Conservation (phyloP, 2,329 filamentous ascomycete species). For the Exophiala lecanii-corni region DNA sequence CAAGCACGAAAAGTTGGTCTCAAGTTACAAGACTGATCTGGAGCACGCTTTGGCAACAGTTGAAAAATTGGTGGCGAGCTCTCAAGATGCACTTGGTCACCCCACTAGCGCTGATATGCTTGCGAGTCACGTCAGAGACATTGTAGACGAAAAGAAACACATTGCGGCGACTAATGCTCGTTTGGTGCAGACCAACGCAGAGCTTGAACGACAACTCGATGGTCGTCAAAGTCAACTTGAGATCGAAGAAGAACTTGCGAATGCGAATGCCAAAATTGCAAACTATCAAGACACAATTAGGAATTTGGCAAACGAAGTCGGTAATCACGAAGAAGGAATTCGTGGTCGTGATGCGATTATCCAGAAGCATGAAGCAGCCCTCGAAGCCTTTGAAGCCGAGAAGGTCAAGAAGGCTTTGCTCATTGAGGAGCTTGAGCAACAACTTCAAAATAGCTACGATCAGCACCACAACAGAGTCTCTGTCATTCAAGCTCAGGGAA, state of each 20-base stretch:
- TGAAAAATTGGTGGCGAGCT: constrained; percentile 19
- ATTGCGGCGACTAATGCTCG: constrained; percentile 20
- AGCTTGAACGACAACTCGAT: constrained; percentile 25
- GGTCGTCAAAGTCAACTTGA: constrained; percentile 22
- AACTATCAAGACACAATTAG: constrained; percentile 51
- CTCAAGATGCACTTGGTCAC: constrained; percentile 25
- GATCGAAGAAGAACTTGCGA: constrained; percentile 33
- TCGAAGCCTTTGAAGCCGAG: constrained; percentile 52
- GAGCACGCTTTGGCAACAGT: constrained; percentile 45
- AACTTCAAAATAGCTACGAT: constrained; percentile 91
- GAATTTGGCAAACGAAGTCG: constrained; percentile 49
- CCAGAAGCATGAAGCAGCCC: constrained; percentile 42
- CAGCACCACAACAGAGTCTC: constrained; percentile 91
- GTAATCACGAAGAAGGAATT: constrained; percentile 43
- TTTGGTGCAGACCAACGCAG: constrained; percentile 22
- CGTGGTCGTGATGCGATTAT: constrained; percentile 41
- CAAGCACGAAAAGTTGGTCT: constrained; percentile 54
- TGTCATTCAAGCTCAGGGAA: constrained; percentile 69
- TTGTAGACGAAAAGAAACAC: constrained; percentile 24
- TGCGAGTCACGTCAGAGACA: constrained; percentile 25
- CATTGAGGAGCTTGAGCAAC: constrained; percentile 94
- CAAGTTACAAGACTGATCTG: constrained; percentile 60
- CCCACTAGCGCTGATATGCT: constrained; percentile 26
- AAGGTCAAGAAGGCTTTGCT: constrained; percentile 90
- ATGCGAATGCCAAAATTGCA: constrained; percentile 36